Conservation (phyloP, 1,139 yeast genomes). For the Saccharomyces hybrid region DNA sequence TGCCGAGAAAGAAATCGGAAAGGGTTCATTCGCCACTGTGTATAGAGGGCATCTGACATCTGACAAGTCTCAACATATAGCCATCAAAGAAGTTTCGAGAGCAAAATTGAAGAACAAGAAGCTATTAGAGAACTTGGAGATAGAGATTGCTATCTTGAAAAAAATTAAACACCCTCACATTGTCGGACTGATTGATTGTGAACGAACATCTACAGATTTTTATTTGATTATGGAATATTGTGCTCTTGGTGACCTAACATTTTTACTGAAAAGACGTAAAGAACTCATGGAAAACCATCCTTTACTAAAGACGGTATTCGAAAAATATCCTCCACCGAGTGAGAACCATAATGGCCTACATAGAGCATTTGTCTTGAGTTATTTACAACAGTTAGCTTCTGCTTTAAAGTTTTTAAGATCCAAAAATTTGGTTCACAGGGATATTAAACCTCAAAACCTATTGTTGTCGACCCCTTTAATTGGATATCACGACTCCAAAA, state of each 20-base stretch:
- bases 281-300: constrained; percentile 74
- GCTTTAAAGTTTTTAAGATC: constrained; percentile 76
- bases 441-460: constrained; percentile 88
- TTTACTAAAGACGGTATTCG: constrained; percentile 63
- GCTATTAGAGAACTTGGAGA: constrained; percentile 79
- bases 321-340: constrained; percentile 73
- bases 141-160: constrained; percentile 81
- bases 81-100: constrained; percentile 80
- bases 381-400: constrained; percentile 75
- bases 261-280: constrained; percentile 68
- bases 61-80: constrained; percentile 36
- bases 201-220: constrained; percentile 70
- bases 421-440: constrained; percentile 84
- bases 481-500: constrained; percentile 44
- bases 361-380: constrained; percentile 70
- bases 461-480: constrained; percentile 69
- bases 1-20: constrained; percentile 61
- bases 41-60: constrained; percentile 50
- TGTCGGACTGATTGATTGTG: constrained; percentile 75
- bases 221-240: constrained; percentile 96
- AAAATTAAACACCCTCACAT: constrained; percentile 88
- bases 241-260: constrained; percentile 86
- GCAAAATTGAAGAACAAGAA: constrained; percentile 79
- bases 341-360: constrained; percentile 71
- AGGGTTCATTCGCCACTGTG: constrained; percentile 92